Base-by-base conservation (phyloP, 2,329 filamentous ascomycete species). In the Monosporascus ibericus region DNA sequence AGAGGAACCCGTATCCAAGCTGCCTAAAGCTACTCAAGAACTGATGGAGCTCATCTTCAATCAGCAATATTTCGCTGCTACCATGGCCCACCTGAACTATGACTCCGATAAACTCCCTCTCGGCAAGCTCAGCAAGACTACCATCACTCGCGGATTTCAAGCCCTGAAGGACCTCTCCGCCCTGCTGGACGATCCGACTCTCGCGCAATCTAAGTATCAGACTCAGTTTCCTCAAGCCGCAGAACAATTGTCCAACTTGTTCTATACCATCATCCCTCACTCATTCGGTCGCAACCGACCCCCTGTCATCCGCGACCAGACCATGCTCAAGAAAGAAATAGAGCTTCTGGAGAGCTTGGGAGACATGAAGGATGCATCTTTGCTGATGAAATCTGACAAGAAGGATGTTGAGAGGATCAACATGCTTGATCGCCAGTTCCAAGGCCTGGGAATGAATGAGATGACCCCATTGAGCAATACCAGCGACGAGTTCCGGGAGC, bases 41-140 rank as follows among this genome's bases (percentile, higher is more conserved):
- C 72, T 95, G 20, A 85, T 95, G 77, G 73, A 84, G 54, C 80
- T 95, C 58, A 95, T 96, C 55, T 95, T 95, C 76, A 92, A 95
- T 67, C 78, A 82, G 52, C 67, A 84, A 22, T 85, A 86, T 65
- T 90, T 95, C 68, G 75, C 81, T 22, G 77, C 78, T 20, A 80
- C 82, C 37, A 87, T 90, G 84, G 66, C 70, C 1, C 74, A 79
- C 1, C 74, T 90, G 58, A 87, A 88, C 58, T 90, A 90, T 60
- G 85, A 90, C 59, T 76, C 80, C 9, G 76, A 86, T 57, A 95
- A 95, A 68, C 74, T 95, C 40, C 90, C 90, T 0, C 74, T 95
- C 1, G 91, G 90, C 5, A 95, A 94, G 65, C 78, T 95, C 24
- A 90, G 88, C 75, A 90, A 92, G 63, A 72, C 79, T 14, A 94